Percentiles rank a stretch among this genome's conserved stretches.
Conservation (phyloP, 768 basidiomycete genomes). For the Tylopilus felleus region DNA sequence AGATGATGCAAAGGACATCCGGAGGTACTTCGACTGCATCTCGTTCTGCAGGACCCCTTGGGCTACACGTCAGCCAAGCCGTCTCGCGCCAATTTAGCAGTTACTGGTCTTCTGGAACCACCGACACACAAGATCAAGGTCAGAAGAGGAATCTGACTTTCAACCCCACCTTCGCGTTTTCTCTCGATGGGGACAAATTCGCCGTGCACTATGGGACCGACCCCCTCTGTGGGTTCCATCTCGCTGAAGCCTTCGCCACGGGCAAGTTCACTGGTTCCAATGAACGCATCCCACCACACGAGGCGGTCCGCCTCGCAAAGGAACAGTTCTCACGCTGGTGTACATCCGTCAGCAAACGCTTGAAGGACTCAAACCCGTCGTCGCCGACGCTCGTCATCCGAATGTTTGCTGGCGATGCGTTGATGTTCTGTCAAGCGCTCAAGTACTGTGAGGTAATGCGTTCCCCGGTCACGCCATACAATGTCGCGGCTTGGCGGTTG, state of each 20-base stretch:
- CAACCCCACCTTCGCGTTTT: constrained; percentile 32
- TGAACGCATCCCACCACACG: neutral
- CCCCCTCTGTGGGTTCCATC: constrained; percentile 28
- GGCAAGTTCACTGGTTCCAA: constrained; percentile 1
- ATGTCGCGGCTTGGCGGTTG: constrained; percentile 22
- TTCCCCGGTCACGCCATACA: constrained; percentile 17
- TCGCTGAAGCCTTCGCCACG: constrained; percentile 24
- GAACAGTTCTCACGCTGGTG: constrained; percentile 29
- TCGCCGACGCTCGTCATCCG: constrained; percentile 24
- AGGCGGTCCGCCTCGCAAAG: constrained; percentile 14
- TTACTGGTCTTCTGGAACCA: constrained; percentile 25
- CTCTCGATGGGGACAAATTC: constrained; percentile 24
- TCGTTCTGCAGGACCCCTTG: constrained; percentile 30
- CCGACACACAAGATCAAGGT: constrained; percentile 1
- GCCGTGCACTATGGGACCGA: constrained; percentile 30
- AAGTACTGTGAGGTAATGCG: constrained; percentile 10
- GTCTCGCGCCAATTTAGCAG: constrained; percentile 16
- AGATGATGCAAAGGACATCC: neutral
- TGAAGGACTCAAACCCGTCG: constrained; percentile 12
- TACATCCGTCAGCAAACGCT: constrained; percentile 8
- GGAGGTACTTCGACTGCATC: constrained; percentile 4
- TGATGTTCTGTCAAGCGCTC: constrained; percentile 23
- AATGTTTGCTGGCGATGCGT: constrained; percentile 29
- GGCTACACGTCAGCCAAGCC: neutral
- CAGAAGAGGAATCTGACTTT: neutral